These are phyloP conservation scores for Colletotrichum neosansevieriae DNA, from an alignment of 2,329 filamentous ascomycete species.

Conservation along the genomic window DNA sequence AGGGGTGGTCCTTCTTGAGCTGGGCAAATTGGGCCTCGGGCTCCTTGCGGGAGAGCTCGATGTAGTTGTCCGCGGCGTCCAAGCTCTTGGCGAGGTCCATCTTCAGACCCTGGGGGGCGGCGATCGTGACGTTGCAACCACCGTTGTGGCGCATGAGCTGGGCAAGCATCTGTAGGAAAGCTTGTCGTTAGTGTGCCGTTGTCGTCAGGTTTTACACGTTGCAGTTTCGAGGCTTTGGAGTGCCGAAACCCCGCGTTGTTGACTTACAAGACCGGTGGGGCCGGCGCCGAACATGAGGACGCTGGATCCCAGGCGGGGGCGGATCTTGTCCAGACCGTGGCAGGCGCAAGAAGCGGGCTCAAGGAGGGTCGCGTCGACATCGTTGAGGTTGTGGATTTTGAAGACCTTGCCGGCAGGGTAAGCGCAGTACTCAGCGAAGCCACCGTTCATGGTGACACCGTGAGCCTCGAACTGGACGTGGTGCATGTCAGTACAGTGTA, in stretches of 20 bases:
- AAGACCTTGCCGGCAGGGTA: slow-evolving; percentile 69
- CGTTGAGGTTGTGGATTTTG: slow-evolving; percentile 73
- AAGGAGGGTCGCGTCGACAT: slow-evolving; percentile 77
- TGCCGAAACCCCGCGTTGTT: neutral
- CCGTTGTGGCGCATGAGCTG: slow-evolving; percentile 75
- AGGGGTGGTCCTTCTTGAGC: slow-evolving; percentile 73
- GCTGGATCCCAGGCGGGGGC: slow-evolving; percentile 72
- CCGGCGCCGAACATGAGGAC: slow-evolving; percentile 76
- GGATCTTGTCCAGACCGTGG: slow-evolving; percentile 77
- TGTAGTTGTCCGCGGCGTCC: slow-evolving; percentile 65
- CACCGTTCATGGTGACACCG: slow-evolving; percentile 76
- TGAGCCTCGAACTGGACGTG: slow-evolving; percentile 68
- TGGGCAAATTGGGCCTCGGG: slow-evolving; percentile 70
- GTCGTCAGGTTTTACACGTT: no score
- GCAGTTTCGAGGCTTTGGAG: slow-evolving; percentile 14
- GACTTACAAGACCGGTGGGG: slow-evolving; percentile 70
- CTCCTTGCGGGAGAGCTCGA: slow-evolving; percentile 66
- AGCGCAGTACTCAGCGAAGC: slow-evolving; percentile 77
- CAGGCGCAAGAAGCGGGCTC: slow-evolving; percentile 79
- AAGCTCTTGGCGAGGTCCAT: slow-evolving; percentile 75
- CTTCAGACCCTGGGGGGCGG: slow-evolving; percentile 76
- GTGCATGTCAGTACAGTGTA: slow-evolving; percentile 7
- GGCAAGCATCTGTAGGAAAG: slow-evolving; percentile 60
- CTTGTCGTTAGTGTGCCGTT: neutral
- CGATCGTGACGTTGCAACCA: slow-evolving; percentile 76